Conservation (phyloP, 768 basidiomycete species). For the Vishniacozyma victoriae region DNA sequence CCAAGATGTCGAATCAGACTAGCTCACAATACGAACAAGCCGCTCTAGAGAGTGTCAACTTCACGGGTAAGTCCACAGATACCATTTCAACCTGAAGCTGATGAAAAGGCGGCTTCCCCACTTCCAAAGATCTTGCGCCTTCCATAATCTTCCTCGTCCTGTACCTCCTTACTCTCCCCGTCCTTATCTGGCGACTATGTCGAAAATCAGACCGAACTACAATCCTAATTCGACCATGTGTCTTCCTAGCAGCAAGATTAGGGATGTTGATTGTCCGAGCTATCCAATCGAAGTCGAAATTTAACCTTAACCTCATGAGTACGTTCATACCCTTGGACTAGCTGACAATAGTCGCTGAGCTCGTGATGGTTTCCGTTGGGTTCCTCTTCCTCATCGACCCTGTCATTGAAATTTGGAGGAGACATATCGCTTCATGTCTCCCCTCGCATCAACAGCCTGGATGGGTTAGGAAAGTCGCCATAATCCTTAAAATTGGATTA, state of each 20-base stretch:
- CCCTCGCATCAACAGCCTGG: constrained; percentile 4
- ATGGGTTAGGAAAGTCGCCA: constrained; percentile 11
- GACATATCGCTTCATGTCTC: constrained; percentile 5
- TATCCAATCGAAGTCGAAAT: constrained; percentile 16
- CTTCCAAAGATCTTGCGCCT: constrained; percentile 16
- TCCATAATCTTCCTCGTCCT: constrained; percentile 17
- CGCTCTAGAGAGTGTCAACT: no score
- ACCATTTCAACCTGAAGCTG: no score
- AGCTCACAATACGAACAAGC: no score
- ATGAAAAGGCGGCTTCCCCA: constrained; percentile 23
- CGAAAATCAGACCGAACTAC: neutral
- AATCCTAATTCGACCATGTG: constrained; percentile 15
- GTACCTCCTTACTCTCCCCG: constrained; percentile 5
- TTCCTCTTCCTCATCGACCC: constrained; percentile 29
- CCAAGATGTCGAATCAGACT: no score
- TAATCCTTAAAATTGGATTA: neutral
- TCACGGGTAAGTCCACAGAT: no score
- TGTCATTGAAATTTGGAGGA: constrained; percentile 13
- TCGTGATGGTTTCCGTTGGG: constrained; percentile 21
- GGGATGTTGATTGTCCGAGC: constrained; percentile 19
- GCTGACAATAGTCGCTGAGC: constrained; percentile 30
- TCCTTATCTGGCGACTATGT: constrained; percentile 12
- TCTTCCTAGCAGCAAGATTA: constrained; percentile 13
- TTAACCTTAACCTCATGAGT: no score
- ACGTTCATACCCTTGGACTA: no score